A percentile compares a stretch with the other conserved stretches of the same genome.
These are phyloP conservation scores for Inonotus hispidus DNA, from an alignment of 1,284 basidiomycete genomes.

Conservation along the genomic window DNA sequence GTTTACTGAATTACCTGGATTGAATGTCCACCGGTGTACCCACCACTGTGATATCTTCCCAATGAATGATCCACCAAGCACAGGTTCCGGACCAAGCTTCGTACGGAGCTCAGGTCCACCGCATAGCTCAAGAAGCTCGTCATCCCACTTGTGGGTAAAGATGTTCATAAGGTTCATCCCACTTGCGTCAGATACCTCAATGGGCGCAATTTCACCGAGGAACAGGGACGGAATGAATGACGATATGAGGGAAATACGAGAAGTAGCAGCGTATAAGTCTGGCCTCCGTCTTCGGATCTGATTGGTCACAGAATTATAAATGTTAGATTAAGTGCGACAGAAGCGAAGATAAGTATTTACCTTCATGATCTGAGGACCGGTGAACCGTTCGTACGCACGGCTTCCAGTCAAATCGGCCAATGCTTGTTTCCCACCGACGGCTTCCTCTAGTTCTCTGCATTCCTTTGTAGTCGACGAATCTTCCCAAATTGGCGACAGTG, in stretches of 20 bases:
- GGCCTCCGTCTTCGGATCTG: conserved; percentile 58
- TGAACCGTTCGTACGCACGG: conserved; percentile 85
- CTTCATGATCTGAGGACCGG: conserved; percentile 79
- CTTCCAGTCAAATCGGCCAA: conserved; percentile 78
- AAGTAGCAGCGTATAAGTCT: conserved; percentile 59
- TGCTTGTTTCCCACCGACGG: conserved; percentile 62
- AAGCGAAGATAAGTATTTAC: conserved; percentile 33
- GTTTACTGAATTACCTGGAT: conserved; percentile 40
- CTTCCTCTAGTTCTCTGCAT: conserved; percentile 63
- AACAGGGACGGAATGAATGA: conserved; percentile 83
- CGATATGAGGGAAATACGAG: conserved; percentile 75
- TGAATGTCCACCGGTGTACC: conserved; percentile 73
- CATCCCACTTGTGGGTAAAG: conserved; percentile 64
- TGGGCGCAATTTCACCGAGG: conserved; percentile 58
- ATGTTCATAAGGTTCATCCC: conserved; percentile 88
- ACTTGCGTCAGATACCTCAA: conserved; percentile 80
- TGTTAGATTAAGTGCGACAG: background rate
- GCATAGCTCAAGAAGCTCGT: conserved; percentile 52
- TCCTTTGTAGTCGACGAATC: conserved; percentile 81
- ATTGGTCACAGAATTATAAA: background rate
- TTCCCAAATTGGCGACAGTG: conserved; percentile 84
- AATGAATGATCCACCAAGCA: conserved; percentile 59
- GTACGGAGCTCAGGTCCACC: conserved; percentile 59
- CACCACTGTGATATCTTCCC: conserved; percentile 71
- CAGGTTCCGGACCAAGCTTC: conserved; percentile 81